Base-by-base conservation (phyloP, 352 stramenopile genomes). In the Pythium rhizo-oryzae region DNA sequence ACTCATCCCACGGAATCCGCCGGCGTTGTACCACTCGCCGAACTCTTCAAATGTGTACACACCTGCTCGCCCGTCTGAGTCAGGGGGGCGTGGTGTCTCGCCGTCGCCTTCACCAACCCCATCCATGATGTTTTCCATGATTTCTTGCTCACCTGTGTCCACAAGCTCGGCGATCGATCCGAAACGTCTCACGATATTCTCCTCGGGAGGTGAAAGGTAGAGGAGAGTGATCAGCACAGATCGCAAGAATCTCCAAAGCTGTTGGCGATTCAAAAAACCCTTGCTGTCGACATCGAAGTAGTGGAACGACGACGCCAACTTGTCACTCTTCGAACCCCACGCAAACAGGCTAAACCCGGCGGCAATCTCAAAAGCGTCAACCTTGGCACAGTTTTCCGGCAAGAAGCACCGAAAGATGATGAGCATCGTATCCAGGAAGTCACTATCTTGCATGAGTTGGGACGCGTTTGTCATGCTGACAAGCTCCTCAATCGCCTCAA, bases 311-410 rank as follows among this genome's bases (percentile, higher is more conserved):
- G 84, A 85, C n/a, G 76, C 73, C 8, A 96, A 69, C 41, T 96
- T 96, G 72, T 96, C 88, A 47, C 88, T 96, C 59, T 96, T 96
- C 9, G 88, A 94, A 1, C 88, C 88, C 76, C 81, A 91, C 18
- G 82, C 72, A 64, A 96, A 92, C 15, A 96, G 63, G 51, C 82
- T 93, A 39, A 94, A 94, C 0, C 85, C 88, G 6, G 88, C 88
- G 1, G 88, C 88, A 19, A 96, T 82, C 62, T 96, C 88, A 39
- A 93, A 94, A 4, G 88, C 88, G 41, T 96, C 88, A 4, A 94
- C 88, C 0, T 79, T 86, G 7, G 74, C 44, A 8, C 76, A 81
- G 18, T 91, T 90, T 37, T 90, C 81, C 0, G 83, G 78, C 21
- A 94, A 59, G 63, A 91, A 96, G 11, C 76, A 83, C 1, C 81